Evolutionary conservation across 1,284 basidiomycete genomes (phyloP), one percentile per base, ranked within the genome.

Genomic region (Lentinus polychrous): DNA sequence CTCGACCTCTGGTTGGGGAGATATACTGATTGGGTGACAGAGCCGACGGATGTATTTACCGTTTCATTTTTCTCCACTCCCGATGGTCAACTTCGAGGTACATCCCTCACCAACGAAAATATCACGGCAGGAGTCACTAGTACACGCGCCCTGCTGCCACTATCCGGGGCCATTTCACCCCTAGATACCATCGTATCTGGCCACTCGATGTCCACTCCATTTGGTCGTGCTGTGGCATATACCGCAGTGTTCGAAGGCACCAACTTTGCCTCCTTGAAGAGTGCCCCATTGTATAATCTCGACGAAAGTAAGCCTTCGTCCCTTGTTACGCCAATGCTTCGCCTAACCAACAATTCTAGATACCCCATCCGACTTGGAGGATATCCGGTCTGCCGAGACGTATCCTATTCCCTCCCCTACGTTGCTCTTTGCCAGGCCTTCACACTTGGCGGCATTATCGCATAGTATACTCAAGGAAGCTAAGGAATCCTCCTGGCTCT

Each of bases 51-150:
- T 54, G 69, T 84, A 1, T 83, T 83, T 57, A 81, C 82, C 2
- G 73, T 87, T 4, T 74, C 81, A 0, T 86, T 86, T 68, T 85
- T 75, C 57, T 64, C 72, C 49, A 69, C 71, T 1, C 58, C 71
- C 22, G 64, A 72, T 14, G 80, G 81, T 31, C 70, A 73, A 41
- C 57, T 83, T 7, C 76, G 76, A 51, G 83, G 75, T 24, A 76
- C 75, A 6, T 80, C 81, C 49, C 66, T 91, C 37, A 86, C 85
- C 0, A 87, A 91, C 58, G 77, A 86, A 57, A 89, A 88, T 53
- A 61, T 90, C 49, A 90, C 86, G 2, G 84, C 88, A 10, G 88
- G 84, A 39, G 81, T 89, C n/a, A 76, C 84, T 1, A 83, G 84
- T 2, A 71, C 76, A 17, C 79, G 82, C 40, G 73, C 76, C 4